Percentiles rank a stretch among this genome's conserved stretches.
These are phyloP conservation scores for Coleophoma eucalyptorum DNA, from an alignment of 2,329 filamentous ascomycete genomes.

Conservation along the genomic window DNA sequence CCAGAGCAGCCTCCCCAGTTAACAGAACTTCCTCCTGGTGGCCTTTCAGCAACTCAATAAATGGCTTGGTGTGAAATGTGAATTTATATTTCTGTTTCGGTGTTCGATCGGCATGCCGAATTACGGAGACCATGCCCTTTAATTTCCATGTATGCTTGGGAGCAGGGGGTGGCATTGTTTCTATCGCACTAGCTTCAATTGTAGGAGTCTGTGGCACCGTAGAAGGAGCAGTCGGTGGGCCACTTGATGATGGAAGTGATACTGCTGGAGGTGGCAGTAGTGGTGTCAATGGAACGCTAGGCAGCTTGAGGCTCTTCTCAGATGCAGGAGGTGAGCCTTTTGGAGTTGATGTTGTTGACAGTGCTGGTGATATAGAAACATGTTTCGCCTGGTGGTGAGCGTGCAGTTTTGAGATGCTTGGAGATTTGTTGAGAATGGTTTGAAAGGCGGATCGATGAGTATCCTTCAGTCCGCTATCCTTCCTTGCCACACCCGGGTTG, in stretches of 20 bases:
- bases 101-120: slow-evolving; percentile 93
- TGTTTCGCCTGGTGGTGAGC: slow-evolving; percentile 37
- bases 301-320: slow-evolving; percentile 14
- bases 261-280: slow-evolving; percentile 22
- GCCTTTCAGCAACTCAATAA: slow-evolving; percentile 89
- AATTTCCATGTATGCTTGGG: slow-evolving; percentile 96
- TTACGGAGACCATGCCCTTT: slow-evolving; percentile 95
- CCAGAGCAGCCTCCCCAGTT: slow-evolving; percentile 84
- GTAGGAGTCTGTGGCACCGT: slow-evolving; percentile 17
- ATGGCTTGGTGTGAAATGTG: slow-evolving; percentile 94
- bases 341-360: slow-evolving; percentile 20
- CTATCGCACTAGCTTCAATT: slow-evolving; percentile 7
- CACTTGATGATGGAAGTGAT: slow-evolving; percentile 8
- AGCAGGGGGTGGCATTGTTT: slow-evolving; percentile 45
- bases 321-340: slow-evolving; percentile 21
- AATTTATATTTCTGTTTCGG: slow-evolving; percentile 99
- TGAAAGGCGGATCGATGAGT: slow-evolving; percentile 49
- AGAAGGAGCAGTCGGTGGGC: slow-evolving; percentile 14
- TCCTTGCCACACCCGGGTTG: slow-evolving; percentile 10
- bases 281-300: slow-evolving; percentile 17
- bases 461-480: slow-evolving; percentile 28
- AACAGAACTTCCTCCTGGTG: slow-evolving; percentile 95
- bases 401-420: slow-evolving; percentile 56
- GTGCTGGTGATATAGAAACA: slow-evolving; percentile 40
- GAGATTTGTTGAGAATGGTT: slow-evolving; percentile 54